Evolutionary conservation across 805 yeast species (phyloP).

Genomic region (Jamesozyma jinghongensis): DNA sequence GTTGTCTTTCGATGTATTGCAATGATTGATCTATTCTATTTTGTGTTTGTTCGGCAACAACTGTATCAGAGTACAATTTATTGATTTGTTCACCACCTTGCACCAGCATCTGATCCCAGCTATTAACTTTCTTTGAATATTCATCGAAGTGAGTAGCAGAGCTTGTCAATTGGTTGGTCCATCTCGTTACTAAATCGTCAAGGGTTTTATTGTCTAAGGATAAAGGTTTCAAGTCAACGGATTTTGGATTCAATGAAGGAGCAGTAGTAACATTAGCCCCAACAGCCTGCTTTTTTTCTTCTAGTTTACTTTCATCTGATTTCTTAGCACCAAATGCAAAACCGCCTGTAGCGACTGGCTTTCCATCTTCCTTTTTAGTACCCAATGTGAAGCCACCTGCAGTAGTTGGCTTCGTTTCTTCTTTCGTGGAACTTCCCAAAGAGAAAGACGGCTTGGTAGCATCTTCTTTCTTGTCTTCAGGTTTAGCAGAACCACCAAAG

Average conservation of each 20-base stretch:
- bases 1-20: constrained; percentile 81
- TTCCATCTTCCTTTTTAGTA: constrained; percentile 8
- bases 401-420: constrained; percentile 5
- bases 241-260: constrained; percentile 32
- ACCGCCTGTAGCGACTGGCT: constrained; percentile 5
- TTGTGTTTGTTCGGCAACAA: constrained; percentile 79
- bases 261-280: neutral
- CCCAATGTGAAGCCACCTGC: constrained; percentile 11
- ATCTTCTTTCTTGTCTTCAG: constrained; percentile 11
- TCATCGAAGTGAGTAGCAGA: constrained; percentile 65
- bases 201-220: constrained; percentile 83
- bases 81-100: constrained; percentile 79
- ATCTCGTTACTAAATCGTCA: constrained; percentile 84
- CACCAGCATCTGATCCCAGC: constrained; percentile 81
- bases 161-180: constrained; percentile 79
- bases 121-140: constrained; percentile 64
- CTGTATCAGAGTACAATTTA: constrained; percentile 64
- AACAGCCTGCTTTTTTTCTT: neutral
- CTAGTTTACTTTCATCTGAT: neutral
- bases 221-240: constrained; percentile 56
- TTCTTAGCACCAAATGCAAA: constrained; percentile 5
- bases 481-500: constrained; percentile 15
- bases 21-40: constrained; percentile 79
- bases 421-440: no score
- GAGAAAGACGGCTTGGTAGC: no score